Evolutionary conservation across 1,284 basidiomycete genomes (phyloP).

Genomic region (Pholiota adiposa): DNA sequence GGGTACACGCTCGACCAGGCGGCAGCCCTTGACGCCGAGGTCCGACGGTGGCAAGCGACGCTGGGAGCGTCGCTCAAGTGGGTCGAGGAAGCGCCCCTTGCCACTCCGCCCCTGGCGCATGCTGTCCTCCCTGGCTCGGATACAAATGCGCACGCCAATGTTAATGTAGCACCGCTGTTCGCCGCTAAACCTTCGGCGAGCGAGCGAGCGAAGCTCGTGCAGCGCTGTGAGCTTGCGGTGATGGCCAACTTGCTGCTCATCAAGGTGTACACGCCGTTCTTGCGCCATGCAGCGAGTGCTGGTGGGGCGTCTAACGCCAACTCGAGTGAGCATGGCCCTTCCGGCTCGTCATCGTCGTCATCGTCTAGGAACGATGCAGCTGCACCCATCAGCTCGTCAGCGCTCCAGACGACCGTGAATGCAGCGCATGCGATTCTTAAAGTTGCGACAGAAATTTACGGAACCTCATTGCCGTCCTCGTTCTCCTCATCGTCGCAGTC

Average conservation of each 20-base stretch:
- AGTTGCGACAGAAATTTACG: slow-evolving; percentile 38
- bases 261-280: slow-evolving; percentile 69
- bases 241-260: slow-evolving; percentile 63
- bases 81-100: not conserved
- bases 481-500: not conserved
- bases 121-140: not conserved
- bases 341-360: not conserved
- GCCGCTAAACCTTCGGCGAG: slow-evolving; percentile 4
- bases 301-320: slow-evolving; percentile 11
- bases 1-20: slow-evolving; percentile 63
- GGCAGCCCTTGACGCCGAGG: slow-evolving; percentile 54
- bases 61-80: slow-evolving; percentile 43
- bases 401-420: slow-evolving; percentile 57
- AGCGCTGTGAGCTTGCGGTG: slow-evolving; percentile 57
- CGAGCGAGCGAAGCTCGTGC: slow-evolving; percentile 43
- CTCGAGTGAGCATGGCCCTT: slow-evolving; percentile 36
- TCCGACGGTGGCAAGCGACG: slow-evolving; percentile 55
- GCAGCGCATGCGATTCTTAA: slow-evolving; percentile 65
- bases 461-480: not conserved
- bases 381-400: slow-evolving; percentile 31
- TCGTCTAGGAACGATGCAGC: too few relatives aligned
- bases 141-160: not conserved
- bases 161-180: not conserved
- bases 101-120: not conserved
- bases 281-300: slow-evolving; percentile 37